A percentile compares a stretch with the other conserved stretches of the same genome.
Conservation (phyloP, 352 stramenopile species). For the Phytophthora meadii region DNA sequence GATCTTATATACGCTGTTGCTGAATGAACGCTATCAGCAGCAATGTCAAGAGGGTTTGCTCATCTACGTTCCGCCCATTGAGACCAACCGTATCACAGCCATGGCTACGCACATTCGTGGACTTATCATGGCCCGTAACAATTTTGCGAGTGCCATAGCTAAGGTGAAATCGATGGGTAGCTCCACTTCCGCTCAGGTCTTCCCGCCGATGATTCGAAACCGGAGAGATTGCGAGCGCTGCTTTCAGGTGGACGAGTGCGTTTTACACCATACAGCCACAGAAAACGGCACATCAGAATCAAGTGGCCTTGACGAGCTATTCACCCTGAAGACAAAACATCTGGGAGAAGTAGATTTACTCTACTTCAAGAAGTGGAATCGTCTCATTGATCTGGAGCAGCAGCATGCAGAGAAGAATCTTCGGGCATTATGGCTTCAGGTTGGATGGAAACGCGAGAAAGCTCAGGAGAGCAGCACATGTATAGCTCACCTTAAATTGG, state of each 20-base stretch:
- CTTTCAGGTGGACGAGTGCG: constrained; percentile 86
- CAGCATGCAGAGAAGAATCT: constrained; percentile 76
- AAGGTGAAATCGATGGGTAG: constrained; percentile 64
- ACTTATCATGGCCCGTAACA: constrained; percentile 76
- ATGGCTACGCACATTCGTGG: constrained; percentile 65
- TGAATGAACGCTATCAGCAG: constrained; percentile 81
- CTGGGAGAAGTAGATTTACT: constrained; percentile 54
- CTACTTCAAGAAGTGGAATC: constrained; percentile 83
- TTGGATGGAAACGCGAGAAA: constrained; percentile 63
- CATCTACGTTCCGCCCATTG: constrained; percentile 75
- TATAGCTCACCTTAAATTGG: constrained; percentile 58
- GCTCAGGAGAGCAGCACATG: constrained; percentile 60
- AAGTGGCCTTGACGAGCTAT: constrained; percentile 75
- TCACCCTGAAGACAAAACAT: constrained; percentile 64
- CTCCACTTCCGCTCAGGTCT: constrained; percentile 51
- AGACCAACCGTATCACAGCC: constrained; percentile 71
- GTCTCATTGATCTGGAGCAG: constrained; percentile 77
- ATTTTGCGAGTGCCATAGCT: constrained; percentile 67
- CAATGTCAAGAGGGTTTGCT: constrained; percentile 66
- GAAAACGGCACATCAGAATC: constrained; percentile 76
- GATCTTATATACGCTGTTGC: constrained; percentile 88
- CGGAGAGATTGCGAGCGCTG: constrained; percentile 77
- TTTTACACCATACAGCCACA: constrained; percentile 83
- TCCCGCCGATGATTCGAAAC: constrained; percentile 79
- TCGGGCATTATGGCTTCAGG: constrained; percentile 71